A percentile compares a stretch with the other conserved stretches of the same genome.
phyloP scores from a whole-genome alignment of 345 rosid genomes.

The Hibiscus tridactylites region DNA sequence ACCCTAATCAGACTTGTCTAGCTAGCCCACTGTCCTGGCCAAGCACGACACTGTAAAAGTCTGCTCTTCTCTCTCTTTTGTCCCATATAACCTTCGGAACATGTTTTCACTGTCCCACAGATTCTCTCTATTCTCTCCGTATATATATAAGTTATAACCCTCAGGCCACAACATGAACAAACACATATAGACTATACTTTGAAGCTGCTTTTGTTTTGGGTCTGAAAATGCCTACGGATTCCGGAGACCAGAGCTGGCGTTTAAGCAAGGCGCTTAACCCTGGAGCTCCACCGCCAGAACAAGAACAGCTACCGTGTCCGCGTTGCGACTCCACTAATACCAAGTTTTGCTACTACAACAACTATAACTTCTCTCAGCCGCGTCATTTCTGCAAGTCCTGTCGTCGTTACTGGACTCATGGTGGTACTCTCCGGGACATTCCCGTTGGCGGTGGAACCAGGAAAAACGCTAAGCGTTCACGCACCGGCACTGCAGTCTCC shows the following conservation, averaged over 20 bases:
- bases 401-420: constrained; percentile 97
- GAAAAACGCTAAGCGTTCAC: constrained; percentile 75
- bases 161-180: too few relatives aligned
- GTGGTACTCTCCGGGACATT: constrained; percentile 90
- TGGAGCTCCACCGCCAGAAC: constrained; percentile 45
- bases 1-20: background rate
- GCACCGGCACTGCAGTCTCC: constrained; percentile 16
- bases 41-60: constrained; percentile 40
- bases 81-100: constrained; percentile 30
- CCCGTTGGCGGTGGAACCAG: constrained; percentile 92
- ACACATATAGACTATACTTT: too few relatives aligned
- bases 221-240: constrained; percentile 45
- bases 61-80: constrained; percentile 23
- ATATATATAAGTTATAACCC: background rate
- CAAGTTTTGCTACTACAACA: constrained; percentile 94
- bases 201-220: background rate
- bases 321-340: constrained; percentile 90
- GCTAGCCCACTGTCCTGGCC: constrained; percentile 26
- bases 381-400: constrained; percentile 95
- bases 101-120: constrained; percentile 18
- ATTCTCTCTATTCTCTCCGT: constrained; percentile 21
- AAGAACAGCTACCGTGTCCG: constrained; percentile 87
- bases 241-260: constrained; percentile 25
- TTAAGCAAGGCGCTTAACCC: constrained; percentile 21
- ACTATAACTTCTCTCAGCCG: constrained; percentile 94